Percentiles rank a stretch among this genome's conserved stretches.
Conservation (phyloP, 164 flowering plant species). For the Cinnamomum chago region DNA sequence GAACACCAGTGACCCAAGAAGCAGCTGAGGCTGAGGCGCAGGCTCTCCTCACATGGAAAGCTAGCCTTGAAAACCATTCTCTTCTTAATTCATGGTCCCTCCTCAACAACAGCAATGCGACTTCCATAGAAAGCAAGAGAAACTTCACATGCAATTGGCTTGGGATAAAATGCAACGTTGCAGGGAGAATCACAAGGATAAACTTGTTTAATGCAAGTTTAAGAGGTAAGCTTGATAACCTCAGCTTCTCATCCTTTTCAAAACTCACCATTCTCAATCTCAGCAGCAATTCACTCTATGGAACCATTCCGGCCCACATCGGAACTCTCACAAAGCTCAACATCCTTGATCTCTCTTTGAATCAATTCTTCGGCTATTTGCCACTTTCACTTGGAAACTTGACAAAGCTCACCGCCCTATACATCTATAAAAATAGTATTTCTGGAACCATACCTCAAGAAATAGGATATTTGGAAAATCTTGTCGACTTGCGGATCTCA, state of each 20-base stretch:
- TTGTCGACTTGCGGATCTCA: slow-evolving; percentile 15
- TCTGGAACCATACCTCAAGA: slow-evolving; percentile 11
- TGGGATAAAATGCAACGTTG: slow-evolving; percentile 16
- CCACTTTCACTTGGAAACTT: slow-evolving; percentile 25
- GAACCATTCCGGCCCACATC: slow-evolving; percentile 20
- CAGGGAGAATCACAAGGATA: slow-evolving; percentile 8
- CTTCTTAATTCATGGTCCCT: background rate
- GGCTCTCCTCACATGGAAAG: slow-evolving; percentile 3
- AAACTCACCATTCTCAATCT: slow-evolving; percentile 19
- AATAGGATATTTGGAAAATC: slow-evolving; percentile 13
- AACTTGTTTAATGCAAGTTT: slow-evolving; percentile 3
- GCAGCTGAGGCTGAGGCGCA: slow-evolving; percentile 1
- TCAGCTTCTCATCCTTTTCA: slow-evolving; percentile 20
- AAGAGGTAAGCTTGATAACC: slow-evolving; percentile 14
- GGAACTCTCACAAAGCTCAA: slow-evolving; percentile 20
- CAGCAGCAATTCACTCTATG: background rate
- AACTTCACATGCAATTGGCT: slow-evolving; percentile 13
- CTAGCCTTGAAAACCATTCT: background rate
- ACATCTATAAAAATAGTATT: slow-evolving; percentile 11
- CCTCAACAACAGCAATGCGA: background rate
- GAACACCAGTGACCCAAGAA: background rate
- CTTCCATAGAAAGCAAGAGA: background rate
- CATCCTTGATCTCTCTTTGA: slow-evolving; percentile 19
- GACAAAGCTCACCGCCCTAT: slow-evolving; percentile 16
- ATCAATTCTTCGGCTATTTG: slow-evolving; percentile 13